These are phyloP conservation scores for Takashimella tepidaria DNA, from an alignment of 1,284 basidiomycete species.

Conservation along the genomic window DNA sequence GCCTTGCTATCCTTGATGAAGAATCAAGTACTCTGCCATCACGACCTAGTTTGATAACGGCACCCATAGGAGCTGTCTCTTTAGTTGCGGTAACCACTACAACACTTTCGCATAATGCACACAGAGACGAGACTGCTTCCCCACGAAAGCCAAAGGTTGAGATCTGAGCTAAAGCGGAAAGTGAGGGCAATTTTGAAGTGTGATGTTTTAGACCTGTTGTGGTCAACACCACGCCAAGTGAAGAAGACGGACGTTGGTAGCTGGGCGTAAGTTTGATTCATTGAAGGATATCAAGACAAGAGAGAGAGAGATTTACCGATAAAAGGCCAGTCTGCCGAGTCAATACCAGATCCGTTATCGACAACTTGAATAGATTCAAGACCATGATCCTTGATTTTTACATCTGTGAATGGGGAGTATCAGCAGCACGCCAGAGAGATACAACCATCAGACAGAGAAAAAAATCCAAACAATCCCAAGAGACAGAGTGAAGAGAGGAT, in stretches of 20 bases:
- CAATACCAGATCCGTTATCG: conserved; percentile 88
- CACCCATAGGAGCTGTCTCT: conserved; percentile 68
- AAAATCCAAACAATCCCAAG: neutral
- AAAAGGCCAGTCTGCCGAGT: conserved; percentile 65
- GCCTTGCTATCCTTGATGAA: conserved; percentile 61
- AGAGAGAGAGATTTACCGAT: conserved; percentile 57
- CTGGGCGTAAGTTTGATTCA: neutral
- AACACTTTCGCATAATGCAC: conserved; percentile 71
- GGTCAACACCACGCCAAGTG: too few relatives aligned
- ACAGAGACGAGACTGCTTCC: conserved; percentile 89
- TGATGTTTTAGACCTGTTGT: conserved; percentile 76
- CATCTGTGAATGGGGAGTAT: too few relatives aligned
- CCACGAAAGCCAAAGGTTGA: conserved; percentile 92
- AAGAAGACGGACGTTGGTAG: too few relatives aligned
- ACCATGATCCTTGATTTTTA: conserved; percentile 86
- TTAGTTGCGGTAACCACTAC: conserved; percentile 68
- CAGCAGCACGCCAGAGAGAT: too few relatives aligned
- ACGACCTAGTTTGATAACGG: conserved; percentile 64
- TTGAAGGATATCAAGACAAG: too few relatives aligned
- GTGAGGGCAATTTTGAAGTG: conserved; percentile 83
- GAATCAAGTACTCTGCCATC: conserved; percentile 57
- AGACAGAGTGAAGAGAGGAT: neutral
- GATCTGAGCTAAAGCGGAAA: conserved; percentile 68
- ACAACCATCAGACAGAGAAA: too few relatives aligned
- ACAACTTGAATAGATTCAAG: conserved; percentile 79